These are phyloP conservation scores for Clathrospora elynae DNA, from an alignment of 2,329 filamentous ascomycete genomes.

Conservation along the genomic window DNA sequence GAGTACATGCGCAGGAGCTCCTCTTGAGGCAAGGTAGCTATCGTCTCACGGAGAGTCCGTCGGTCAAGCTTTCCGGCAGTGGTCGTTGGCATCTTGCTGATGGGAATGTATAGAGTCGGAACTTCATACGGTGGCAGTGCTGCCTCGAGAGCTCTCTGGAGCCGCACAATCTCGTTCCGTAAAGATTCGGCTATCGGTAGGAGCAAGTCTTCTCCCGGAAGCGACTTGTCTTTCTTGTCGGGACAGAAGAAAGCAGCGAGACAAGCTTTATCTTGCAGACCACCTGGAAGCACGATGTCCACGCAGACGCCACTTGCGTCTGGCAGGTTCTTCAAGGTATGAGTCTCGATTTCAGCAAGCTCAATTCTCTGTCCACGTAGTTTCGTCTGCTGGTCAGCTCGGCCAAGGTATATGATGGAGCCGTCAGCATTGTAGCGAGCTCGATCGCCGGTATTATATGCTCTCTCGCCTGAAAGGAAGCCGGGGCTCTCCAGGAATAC, in stretches of 20 bases:
- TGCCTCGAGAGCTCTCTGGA: constrained; percentile 1
- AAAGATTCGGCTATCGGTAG: neutral
- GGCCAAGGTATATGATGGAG: constrained; percentile 3
- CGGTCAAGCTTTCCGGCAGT: constrained; percentile 21
- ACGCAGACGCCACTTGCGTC: neutral
- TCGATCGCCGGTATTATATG: constrained; percentile 17
- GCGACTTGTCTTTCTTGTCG: neutral
- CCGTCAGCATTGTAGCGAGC: constrained; percentile 16
- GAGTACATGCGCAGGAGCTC: constrained; percentile 15
- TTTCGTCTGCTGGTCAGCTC: constrained; percentile 16
- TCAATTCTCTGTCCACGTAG: constrained; percentile 39
- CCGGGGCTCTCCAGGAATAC: constrained; percentile 14
- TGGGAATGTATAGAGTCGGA: constrained; percentile 11
- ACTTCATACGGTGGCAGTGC: constrained; percentile 5
- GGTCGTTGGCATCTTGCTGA: constrained; percentile 17
- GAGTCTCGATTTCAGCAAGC: constrained; percentile 12
- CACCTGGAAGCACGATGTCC: constrained; percentile 1
- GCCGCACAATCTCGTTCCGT: neutral
- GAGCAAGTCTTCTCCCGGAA: neutral
- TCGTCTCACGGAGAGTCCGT: neutral
- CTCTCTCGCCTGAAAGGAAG: constrained; percentile 1
- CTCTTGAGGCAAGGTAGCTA: constrained; percentile 10
- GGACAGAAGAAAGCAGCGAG: constrained; percentile 3
- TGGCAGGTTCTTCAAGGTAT: constrained; percentile 1
- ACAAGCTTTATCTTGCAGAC: constrained; percentile 3